A percentile compares a stretch with the other conserved stretches of the same genome.
Evolutionary conservation across 495 filamentous ascomycete genomes (phyloP).

Genomic region (Friedmanniomyces simplex): DNA sequence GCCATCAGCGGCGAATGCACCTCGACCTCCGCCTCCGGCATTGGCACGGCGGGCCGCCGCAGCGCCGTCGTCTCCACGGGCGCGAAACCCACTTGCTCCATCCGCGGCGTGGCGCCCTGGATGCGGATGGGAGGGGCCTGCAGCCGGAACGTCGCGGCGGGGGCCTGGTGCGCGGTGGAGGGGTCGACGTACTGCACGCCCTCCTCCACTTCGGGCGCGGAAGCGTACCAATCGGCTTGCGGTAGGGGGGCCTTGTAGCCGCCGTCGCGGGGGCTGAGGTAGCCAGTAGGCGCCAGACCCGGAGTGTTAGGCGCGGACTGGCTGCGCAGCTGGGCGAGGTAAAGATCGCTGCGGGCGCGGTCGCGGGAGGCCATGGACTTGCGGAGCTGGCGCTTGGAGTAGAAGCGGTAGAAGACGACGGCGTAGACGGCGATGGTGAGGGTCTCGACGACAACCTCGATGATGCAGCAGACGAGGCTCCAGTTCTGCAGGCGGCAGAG

Average conservation of each 20-base stretch:
- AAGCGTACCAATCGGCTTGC: constrained; percentile 24
- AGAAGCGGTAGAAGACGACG: constrained; percentile 91
- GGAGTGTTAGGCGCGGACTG: constrained; percentile 55
- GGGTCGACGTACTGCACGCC: constrained; percentile 46
- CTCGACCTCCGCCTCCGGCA: background rate
- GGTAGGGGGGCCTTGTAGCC: constrained; percentile 30
- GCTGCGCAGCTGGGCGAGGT: constrained; percentile 79
- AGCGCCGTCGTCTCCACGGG: constrained; percentile 27
- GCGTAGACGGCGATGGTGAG: constrained; percentile 87
- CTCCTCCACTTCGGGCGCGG: constrained; percentile 38
- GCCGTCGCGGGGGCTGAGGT: constrained; percentile 30
- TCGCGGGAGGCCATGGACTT: constrained; percentile 96
- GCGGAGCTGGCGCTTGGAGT: constrained; percentile 83
- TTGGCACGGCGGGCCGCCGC: background rate
- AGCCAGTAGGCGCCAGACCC: constrained; percentile 43
- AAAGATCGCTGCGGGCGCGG: constrained; percentile 83
- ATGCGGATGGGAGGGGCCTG: constrained; percentile 72
- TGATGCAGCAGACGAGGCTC: constrained; percentile 91
- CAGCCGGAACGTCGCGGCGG: constrained; percentile 64
- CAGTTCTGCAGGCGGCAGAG: constrained; percentile 96
- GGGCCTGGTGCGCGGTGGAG: constrained; percentile 43
- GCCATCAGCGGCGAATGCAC: constrained; percentile 22
- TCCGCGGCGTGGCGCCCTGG: constrained; percentile 62
- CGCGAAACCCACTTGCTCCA: constrained; percentile 47
- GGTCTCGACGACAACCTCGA: constrained; percentile 88